Conservation (phyloP, 768 basidiomycete species). For the Leucosporidium yakuticum region DNA sequence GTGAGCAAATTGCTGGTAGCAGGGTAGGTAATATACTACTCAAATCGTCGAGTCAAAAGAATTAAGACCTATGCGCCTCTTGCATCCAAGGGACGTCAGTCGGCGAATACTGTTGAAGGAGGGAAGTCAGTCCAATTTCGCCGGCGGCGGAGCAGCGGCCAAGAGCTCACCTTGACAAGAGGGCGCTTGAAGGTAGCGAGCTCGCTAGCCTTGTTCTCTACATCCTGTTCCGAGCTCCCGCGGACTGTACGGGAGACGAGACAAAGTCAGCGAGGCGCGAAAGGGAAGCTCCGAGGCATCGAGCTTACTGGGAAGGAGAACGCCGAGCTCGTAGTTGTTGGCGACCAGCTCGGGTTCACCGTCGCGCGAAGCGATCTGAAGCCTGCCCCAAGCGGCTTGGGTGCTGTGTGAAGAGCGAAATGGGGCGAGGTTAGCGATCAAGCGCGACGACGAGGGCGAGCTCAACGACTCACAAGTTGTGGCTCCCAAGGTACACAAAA, state of each 20-base stretch:
- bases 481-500: slow-evolving; percentile 25
- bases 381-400: slow-evolving; percentile 26
- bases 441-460: neutral
- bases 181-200: slow-evolving; percentile 20
- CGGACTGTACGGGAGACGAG: slow-evolving; percentile 1
- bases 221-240: slow-evolving; percentile 11
- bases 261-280: too few relatives aligned
- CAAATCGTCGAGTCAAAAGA: too few relatives aligned
- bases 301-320: slow-evolving; percentile 12
- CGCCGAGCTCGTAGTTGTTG: slow-evolving; percentile 31
- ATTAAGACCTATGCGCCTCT: too few relatives aligned
- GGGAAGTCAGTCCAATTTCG: too few relatives aligned
- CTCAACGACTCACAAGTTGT: slow-evolving; percentile 22
- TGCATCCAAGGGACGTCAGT: too few relatives aligned
- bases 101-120: too few relatives aligned
- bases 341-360: slow-evolving; percentile 1
- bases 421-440: neutral
- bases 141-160: too few relatives aligned
- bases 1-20: too few relatives aligned
- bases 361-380: neutral
- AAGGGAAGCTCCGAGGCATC: too few relatives aligned
- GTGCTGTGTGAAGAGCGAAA: slow-evolving; percentile 7
- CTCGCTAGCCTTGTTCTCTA: slow-evolving; percentile 21
- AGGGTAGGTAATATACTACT: too few relatives aligned
- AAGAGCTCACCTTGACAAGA: slow-evolving; percentile 4